Conservation (phyloP, 129 eudicot genomes). For the Silybum marianum region DNA sequence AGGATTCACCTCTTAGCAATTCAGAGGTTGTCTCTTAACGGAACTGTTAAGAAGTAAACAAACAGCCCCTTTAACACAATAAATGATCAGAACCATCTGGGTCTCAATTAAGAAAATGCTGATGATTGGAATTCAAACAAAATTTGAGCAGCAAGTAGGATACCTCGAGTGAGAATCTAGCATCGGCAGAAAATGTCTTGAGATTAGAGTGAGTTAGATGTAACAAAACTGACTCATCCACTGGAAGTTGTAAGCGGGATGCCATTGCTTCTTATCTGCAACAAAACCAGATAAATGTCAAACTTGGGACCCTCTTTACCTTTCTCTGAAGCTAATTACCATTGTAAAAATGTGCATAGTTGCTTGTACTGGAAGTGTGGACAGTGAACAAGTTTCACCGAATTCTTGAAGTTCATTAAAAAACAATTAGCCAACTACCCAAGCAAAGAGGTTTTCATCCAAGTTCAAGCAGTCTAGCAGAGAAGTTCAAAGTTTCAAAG, state of each 20-base stretch:
- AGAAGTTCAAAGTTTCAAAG: not conserved
- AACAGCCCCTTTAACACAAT: not conserved
- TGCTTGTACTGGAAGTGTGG: not conserved
- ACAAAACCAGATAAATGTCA: not conserved
- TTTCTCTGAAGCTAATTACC: not conserved
- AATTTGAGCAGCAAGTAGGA: not conserved
- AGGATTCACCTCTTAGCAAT: no score
- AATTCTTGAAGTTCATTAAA: no score
- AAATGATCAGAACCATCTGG: not conserved
- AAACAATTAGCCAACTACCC: no score
- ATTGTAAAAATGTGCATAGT: not conserved
- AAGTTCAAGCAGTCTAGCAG: no score
- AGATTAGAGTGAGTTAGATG: slow-evolving; percentile 81
- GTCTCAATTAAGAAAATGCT: not conserved
- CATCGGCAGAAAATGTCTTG: slow-evolving; percentile 73
- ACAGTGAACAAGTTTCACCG: not conserved
- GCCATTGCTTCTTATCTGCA: slow-evolving; percentile 52
- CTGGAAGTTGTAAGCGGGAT: slow-evolving; percentile 63
- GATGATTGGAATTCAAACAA: not conserved
- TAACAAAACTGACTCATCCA: slow-evolving; percentile 72
- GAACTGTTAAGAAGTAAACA: no score
- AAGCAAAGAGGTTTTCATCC: no score
- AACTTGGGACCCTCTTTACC: not conserved
- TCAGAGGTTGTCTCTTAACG: no score
- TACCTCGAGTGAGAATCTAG: slow-evolving; percentile 86